These are phyloP conservation scores for Gypsophila paniculata DNA, from an alignment of 179 eudicot species.

Conservation along the genomic window DNA sequence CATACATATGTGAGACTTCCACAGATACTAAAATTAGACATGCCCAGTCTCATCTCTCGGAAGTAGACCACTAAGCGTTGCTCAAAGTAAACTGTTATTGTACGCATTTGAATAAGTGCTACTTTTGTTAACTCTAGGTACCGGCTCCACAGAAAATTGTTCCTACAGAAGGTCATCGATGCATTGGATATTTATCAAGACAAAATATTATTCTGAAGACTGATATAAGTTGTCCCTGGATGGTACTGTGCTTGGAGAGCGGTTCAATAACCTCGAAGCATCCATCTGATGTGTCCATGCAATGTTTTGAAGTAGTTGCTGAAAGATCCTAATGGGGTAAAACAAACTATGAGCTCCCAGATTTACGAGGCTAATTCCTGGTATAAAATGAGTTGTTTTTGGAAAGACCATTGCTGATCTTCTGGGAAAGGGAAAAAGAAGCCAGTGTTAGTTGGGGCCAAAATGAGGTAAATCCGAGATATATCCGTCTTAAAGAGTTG, in stretches of 20 bases:
- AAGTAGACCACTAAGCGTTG: no score
- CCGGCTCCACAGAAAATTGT: conserved; percentile 71
- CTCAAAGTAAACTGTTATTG: not conserved
- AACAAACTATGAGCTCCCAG: conserved; percentile 2
- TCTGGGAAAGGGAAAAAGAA: not conserved
- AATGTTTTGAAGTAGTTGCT: not conserved
- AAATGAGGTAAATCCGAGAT: not conserved
- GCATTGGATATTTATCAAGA: conserved; percentile 73
- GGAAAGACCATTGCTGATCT: not conserved
- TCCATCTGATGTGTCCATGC: not conserved
- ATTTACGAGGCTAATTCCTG: not conserved
- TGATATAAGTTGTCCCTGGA: not conserved
- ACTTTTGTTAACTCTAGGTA: conserved; percentile 55
- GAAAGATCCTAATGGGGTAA: not conserved
- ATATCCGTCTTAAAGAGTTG: no score
- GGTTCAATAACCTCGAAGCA: not conserved
- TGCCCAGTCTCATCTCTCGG: not conserved
- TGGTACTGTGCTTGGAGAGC: not conserved
- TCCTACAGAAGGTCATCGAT: conserved; percentile 70
- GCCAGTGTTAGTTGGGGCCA: not conserved
- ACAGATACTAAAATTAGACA: not conserved
- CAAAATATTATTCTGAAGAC: conserved; percentile 27
- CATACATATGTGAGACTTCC: not conserved
- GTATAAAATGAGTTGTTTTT: not conserved
- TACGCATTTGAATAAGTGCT: not conserved